A percentile compares a stretch with the other conserved stretches of the same genome.
Conservation (phyloP, 2,329 filamentous ascomycete genomes). For the Ophiostoma australiae region DNA sequence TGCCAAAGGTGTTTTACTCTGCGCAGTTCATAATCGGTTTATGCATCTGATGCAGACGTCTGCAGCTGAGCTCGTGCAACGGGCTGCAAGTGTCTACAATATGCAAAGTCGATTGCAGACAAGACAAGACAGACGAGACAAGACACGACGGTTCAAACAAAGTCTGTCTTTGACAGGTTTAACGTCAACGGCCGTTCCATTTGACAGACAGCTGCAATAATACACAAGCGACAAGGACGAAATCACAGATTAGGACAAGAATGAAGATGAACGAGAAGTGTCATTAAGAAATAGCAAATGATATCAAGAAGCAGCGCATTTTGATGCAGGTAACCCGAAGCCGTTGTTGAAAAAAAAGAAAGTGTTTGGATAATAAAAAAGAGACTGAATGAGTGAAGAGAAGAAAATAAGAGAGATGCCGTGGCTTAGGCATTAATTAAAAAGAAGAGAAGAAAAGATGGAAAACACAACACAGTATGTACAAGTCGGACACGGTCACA, state of each 20-base stretch:
- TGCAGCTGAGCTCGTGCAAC: neutral
- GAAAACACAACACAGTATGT: neutral
- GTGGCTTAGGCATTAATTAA: neutral
- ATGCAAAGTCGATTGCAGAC: neutral
- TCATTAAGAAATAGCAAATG: conserved; percentile 5
- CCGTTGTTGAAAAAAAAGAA: neutral
- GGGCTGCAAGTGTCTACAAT: neutral
- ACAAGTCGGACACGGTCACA: neutral
- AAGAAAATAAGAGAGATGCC: neutral
- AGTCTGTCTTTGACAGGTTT: conserved; percentile 1
- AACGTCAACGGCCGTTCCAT: neutral
- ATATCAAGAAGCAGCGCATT: neutral
- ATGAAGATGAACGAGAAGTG: neutral
- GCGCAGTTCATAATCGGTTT: neutral
- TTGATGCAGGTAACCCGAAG: neutral
- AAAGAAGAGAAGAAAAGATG: neutral
- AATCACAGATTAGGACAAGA: neutral
- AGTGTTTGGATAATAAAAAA: neutral
- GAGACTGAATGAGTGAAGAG: neutral
- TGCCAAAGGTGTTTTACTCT: neutral
- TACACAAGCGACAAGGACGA: too few species aligned
- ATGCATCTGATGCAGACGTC: neutral
- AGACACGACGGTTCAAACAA: neutral
- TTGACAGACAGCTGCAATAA: neutral
- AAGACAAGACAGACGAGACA: neutral